phyloP scores from a whole-genome alignment of 2,329 filamentous ascomycete species.

The Aspergillus flavus region DNA sequence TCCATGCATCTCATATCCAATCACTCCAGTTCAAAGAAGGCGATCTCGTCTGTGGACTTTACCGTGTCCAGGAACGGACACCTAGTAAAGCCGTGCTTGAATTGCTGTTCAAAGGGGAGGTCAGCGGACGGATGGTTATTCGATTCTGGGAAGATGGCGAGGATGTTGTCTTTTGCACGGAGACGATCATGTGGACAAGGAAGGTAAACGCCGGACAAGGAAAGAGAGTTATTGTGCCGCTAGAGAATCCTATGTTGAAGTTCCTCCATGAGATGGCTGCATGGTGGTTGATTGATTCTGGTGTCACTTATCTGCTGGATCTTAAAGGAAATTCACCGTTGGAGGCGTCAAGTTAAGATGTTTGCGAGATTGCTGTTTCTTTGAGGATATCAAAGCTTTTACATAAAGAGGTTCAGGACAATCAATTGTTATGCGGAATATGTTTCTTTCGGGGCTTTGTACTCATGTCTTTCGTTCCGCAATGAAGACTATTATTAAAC shows the following conservation, averaged over 20 bases:
- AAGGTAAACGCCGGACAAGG: constrained; percentile 7
- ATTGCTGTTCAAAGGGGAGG: constrained; percentile 23
- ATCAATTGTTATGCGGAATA: neutral
- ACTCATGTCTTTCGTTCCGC: neutral
- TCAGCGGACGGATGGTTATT: constrained; percentile 29
- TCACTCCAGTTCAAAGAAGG: constrained; percentile 31
- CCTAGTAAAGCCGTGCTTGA: constrained; percentile 35
- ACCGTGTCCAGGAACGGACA: constrained; percentile 30
- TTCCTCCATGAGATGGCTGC: constrained; percentile 38
- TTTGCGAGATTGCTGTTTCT: neutral
- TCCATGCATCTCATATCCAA: constrained; percentile 27
- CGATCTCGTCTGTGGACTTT: constrained; percentile 37
- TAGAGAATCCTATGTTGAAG: constrained; percentile 31
- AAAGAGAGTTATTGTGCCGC: constrained; percentile 23
- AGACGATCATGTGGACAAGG: constrained; percentile 36
- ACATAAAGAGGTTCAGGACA: neutral
- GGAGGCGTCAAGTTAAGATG: neutral
- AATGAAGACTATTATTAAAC: neutral
- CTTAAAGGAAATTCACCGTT: constrained; percentile 11
- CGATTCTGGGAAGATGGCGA: constrained; percentile 22
- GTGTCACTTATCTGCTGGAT: constrained; percentile 32
- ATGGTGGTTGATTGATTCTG: constrained; percentile 42
- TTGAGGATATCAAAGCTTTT: neutral
- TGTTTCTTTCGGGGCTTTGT: neutral
- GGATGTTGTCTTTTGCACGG: constrained; percentile 28